Evolutionary conservation across 306 rosid genomes (phyloP).

Genomic region (Cicer chorassanicum): DNA sequence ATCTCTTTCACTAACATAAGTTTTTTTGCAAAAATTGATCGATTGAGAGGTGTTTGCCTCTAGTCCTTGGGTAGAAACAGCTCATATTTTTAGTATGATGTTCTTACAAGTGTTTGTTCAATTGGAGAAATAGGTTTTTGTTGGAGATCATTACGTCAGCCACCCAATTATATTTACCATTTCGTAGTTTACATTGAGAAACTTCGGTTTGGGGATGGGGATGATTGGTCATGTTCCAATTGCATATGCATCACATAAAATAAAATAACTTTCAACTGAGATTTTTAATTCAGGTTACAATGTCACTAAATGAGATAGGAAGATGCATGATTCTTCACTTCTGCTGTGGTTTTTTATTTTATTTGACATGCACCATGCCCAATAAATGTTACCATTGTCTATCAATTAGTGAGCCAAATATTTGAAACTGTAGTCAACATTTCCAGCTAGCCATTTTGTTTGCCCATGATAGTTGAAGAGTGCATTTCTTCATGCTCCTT

Average conservation of each 20-base stretch:
- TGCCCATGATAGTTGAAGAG: slow-evolving; percentile 8
- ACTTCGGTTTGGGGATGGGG: background rate
- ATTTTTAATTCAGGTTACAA: no score
- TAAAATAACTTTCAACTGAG: no score
- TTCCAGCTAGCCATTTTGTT: slow-evolving; percentile 1
- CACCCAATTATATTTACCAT: background rate
- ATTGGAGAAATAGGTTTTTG: background rate
- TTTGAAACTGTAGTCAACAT: background rate
- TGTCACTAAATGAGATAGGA: no score
- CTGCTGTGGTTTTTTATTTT: background rate
- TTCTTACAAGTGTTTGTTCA: background rate
- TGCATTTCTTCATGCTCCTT: slow-evolving; percentile 29
- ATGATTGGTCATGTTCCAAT: background rate
- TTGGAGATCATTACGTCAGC: background rate
- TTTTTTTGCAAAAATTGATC: background rate
- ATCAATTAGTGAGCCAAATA: slow-evolving; percentile 24
- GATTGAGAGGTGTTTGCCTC: background rate
- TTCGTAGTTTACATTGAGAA: background rate
- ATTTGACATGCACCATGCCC: background rate
- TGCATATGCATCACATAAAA: background rate
- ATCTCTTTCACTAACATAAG: background rate
- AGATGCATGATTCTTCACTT: no score
- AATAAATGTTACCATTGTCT: background rate
- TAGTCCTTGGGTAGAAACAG: slow-evolving; percentile 4
- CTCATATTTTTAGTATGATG: background rate